Evolutionary conservation across 306 rosid species (phyloP).

Genomic region (Acacia confusa): DNA sequence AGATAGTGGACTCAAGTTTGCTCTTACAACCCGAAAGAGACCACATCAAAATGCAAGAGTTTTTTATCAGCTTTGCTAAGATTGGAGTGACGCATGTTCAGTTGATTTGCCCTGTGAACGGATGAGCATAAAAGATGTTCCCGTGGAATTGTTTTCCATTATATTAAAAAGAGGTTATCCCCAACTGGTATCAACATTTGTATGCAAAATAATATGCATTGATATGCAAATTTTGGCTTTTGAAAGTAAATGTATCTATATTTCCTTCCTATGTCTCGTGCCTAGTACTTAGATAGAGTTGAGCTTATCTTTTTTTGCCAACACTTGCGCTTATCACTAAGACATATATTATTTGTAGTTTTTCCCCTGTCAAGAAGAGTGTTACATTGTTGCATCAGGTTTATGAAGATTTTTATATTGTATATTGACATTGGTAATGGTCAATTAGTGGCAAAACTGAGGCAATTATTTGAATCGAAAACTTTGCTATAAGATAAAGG

Average conservation of each 20-base stretch:
- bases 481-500: background rate
- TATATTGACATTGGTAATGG: background rate
- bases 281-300: background rate
- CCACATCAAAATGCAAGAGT: background rate
- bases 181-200: background rate
- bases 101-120: conserved; percentile 16
- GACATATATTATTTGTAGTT: background rate
- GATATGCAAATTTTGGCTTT: background rate
- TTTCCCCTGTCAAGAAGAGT: background rate
- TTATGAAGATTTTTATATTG: background rate
- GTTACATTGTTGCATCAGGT: background rate
- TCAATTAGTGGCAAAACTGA: background rate
- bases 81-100: conserved; percentile 43
- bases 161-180: conserved; percentile 7
- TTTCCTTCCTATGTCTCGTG: background rate
- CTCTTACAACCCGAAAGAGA: background rate
- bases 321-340: no score
- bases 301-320: background rate
- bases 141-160: conserved; percentile 24
- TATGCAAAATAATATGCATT: background rate
- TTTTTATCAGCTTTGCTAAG: conserved; percentile 20
- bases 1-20: conserved; percentile 26
- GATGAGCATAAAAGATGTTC: conserved; percentile 27
- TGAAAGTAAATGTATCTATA: background rate
- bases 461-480: background rate